phyloP scores from a whole-genome alignment of 169 alveolate species.

The Cryptosporidium parvum region DNA sequence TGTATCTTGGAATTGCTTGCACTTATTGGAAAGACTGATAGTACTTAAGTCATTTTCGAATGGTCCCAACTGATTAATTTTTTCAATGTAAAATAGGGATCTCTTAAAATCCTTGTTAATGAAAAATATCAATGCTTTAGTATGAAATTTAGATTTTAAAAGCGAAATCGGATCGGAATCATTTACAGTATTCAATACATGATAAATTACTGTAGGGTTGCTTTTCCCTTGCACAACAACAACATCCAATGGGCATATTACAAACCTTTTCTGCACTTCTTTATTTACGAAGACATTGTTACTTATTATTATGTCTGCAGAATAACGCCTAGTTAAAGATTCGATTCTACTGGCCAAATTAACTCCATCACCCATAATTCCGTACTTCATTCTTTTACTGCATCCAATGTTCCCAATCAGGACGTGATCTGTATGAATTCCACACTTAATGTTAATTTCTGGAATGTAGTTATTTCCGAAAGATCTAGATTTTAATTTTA shows the following conservation, averaged over 20 bases:
- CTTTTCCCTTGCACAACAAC: constrained; percentile 64
- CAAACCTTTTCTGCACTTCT: constrained; percentile 10
- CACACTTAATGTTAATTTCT: constrained; percentile 57
- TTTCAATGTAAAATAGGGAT: constrained; percentile 24
- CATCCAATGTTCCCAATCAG: constrained; percentile 76
- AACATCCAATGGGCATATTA: constrained; percentile 63
- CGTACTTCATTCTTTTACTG: constrained; percentile 73
- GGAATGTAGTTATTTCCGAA: neutral
- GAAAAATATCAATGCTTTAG: constrained; percentile 49
- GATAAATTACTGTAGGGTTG: constrained; percentile 56
- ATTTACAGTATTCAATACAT: constrained; percentile 22
- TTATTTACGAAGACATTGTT: constrained; percentile 27
- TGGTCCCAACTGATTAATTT: constrained; percentile 25
- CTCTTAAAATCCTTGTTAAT: constrained; percentile 24
- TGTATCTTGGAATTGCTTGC: constrained; percentile 29
- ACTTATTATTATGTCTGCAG: constrained; percentile 53
- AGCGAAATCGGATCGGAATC: neutral
- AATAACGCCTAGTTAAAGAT: constrained; percentile 50
- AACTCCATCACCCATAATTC: constrained; percentile 77
- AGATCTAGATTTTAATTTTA: constrained; percentile 5
- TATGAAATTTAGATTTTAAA: constrained; percentile 44
- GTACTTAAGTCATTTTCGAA: constrained; percentile 13
- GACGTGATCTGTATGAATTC: constrained; percentile 64
- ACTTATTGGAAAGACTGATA: constrained; percentile 8
- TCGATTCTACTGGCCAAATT: constrained; percentile 76